Evolutionary conservation across 169 alveolate species (phyloP).

Genomic region (Plasmodium cynomolgi): DNA sequence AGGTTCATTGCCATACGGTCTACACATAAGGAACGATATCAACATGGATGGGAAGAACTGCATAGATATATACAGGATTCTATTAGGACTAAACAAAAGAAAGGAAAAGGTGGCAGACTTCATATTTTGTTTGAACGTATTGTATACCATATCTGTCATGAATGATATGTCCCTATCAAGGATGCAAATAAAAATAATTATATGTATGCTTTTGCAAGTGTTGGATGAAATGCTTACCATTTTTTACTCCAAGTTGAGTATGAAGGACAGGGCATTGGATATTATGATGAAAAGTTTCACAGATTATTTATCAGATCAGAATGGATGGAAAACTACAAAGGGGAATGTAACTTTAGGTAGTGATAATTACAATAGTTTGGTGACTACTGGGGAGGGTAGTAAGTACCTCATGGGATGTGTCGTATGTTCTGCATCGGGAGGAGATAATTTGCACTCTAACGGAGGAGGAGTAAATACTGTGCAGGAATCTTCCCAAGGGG

Average conservation of each 20-base stretch:
- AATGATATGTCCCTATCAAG: constrained; percentile 17
- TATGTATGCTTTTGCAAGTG: constrained; percentile 31
- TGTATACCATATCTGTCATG: constrained; percentile 34
- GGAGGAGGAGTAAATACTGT: neutral
- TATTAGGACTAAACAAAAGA: constrained; percentile 44
- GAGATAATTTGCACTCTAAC: neutral
- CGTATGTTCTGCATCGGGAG: neutral
- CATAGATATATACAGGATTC: constrained; percentile 51
- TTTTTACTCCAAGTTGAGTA: constrained; percentile 7
- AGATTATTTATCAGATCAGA: neutral
- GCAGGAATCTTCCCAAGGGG: neutral
- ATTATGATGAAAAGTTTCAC: constrained; percentile 39
- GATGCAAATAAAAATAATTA: constrained; percentile 23
- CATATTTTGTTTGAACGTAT: constrained; percentile 40
- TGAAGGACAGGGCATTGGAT: constrained; percentile 29
- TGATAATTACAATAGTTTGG: neutral
- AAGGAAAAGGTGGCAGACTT: constrained; percentile 68
- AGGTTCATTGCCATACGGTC: neutral
- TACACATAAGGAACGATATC: neutral
- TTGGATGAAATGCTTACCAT: constrained; percentile 43
- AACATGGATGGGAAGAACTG: constrained; percentile 12
- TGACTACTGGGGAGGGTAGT: neutral
- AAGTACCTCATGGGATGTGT: neutral
- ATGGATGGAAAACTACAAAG: neutral
- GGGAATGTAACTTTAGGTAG: neutral